phyloP scores from a whole-genome alignment of 2,329 filamentous ascomycete genomes.

The Chalara sp. region DNA sequence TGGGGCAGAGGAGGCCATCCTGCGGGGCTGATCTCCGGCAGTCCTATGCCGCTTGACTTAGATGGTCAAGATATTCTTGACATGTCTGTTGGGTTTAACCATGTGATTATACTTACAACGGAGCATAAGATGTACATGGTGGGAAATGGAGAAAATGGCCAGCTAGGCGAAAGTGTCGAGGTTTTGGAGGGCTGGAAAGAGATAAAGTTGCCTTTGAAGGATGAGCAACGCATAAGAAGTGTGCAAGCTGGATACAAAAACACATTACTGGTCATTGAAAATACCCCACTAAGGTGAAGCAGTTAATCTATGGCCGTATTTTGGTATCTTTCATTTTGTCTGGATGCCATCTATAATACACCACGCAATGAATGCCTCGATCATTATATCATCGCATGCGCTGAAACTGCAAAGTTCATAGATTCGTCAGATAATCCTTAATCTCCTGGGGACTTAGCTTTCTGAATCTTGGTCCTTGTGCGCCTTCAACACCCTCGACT shows the following conservation, averaged over 20 bases:
- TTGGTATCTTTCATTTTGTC: constrained; percentile 26
- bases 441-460: constrained; percentile 97
- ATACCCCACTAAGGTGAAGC: not conserved
- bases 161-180: constrained; percentile 42
- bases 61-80: constrained; percentile 46
- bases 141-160: constrained; percentile 51
- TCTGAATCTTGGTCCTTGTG: constrained; percentile 79
- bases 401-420: constrained; percentile 43
- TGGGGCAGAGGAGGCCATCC: constrained; percentile 42
- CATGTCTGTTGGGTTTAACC: constrained; percentile 49
- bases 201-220: constrained; percentile 13
- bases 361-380: constrained; percentile 14
- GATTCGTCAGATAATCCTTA: constrained; percentile 97
- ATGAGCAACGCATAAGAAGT: constrained; percentile 16
- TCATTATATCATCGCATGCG: not conserved
- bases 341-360: constrained; percentile 31
- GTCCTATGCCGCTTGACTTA: constrained; percentile 25
- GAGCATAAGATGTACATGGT: constrained; percentile 45
- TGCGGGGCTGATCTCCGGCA: constrained; percentile 7
- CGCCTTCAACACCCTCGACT: constrained; percentile 81
- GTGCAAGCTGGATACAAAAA: constrained; percentile 26
- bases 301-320: not conserved
- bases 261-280: constrained; percentile 24
- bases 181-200: constrained; percentile 18
- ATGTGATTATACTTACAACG: constrained; percentile 48